Percentiles rank a stretch among this genome's conserved stretches.
phyloP scores from a whole-genome alignment of 1,139 yeast genomes.

The Protomyces gravidus region DNA sequence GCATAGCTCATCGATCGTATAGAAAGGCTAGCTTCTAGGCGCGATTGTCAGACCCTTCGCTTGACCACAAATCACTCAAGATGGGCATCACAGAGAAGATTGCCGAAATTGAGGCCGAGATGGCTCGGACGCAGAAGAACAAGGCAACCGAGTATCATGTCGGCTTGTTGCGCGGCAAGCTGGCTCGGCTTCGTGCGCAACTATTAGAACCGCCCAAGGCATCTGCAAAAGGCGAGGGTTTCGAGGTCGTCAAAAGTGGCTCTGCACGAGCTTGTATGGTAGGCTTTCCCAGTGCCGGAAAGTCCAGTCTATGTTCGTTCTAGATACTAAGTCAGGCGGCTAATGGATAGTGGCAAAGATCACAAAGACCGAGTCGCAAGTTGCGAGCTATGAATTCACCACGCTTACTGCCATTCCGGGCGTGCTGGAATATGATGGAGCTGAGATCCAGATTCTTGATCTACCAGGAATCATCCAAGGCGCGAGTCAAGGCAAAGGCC shows the following conservation, averaged over 20 bases:
- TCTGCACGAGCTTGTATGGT: conserved; percentile 88
- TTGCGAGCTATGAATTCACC: conserved; percentile 92
- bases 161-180: conserved; percentile 67
- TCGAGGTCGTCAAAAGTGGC: conserved; percentile 92
- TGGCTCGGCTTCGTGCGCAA: conserved; percentile 91
- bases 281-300: conserved; percentile 98
- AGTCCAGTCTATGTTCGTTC: conserved; percentile 64
- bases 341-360: conserved; percentile 44
- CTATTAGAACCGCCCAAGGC: conserved; percentile 80
- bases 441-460: conserved; percentile 94
- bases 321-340: background rate
- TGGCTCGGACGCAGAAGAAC: conserved; percentile 91
- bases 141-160: conserved; percentile 97
- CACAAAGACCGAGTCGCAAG: conserved; percentile 88
- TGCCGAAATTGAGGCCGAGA: conserved; percentile 81
- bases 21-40: too few species aligned
- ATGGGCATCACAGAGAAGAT: conserved; percentile 44
- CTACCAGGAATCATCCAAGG: conserved; percentile 96
- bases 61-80: too few species aligned
- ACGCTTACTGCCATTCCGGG: conserved; percentile 89
- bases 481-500: conserved; percentile 94
- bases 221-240: conserved; percentile 75
- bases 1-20: too few species aligned
- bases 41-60: too few species aligned
- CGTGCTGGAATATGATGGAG: conserved; percentile 79